A percentile compares a stretch with the other conserved stretches of the same genome.
These are phyloP conservation scores for Sarcodon aspratus DNA, from an alignment of 768 basidiomycete genomes.

Conservation along the genomic window DNA sequence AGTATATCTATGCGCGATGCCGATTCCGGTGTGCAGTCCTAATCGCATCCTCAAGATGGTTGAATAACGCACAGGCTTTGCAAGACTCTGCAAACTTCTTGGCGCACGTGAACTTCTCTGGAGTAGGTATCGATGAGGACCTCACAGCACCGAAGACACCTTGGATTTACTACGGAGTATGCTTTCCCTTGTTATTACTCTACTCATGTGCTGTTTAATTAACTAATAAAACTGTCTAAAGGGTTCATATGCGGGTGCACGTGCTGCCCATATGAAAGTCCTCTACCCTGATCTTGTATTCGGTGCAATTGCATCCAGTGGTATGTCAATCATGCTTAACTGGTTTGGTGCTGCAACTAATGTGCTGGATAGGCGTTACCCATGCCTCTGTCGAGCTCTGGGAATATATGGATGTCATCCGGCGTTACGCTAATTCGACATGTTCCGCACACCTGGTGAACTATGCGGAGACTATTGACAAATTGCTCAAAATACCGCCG, in stretches of 20 bases:
- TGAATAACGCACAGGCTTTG: conserved; percentile 82
- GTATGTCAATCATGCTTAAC: conserved; percentile 22
- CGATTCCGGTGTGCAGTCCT: conserved; percentile 1
- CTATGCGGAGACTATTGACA: conserved; percentile 49
- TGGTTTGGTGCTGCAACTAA: background rate
- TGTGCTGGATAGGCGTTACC: conserved; percentile 50
- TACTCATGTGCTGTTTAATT: background rate
- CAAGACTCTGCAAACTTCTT: conserved; percentile 93
- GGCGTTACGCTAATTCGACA: conserved; percentile 49
- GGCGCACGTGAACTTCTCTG: conserved; percentile 62
- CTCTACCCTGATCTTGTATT: conserved; percentile 84
- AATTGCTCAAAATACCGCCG: conserved; percentile 35
- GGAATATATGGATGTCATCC: conserved; percentile 83
- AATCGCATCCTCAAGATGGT: conserved; percentile 39
- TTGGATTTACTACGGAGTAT: conserved; percentile 91
- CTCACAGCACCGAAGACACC: conserved; percentile 63
- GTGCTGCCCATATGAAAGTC: conserved; percentile 83
- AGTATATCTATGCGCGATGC: conserved; percentile 1
- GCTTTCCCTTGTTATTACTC: too few species aligned
- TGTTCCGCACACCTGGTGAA: conserved; percentile 51
- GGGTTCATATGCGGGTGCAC: conserved; percentile 90
- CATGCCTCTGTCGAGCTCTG: conserved; percentile 75
- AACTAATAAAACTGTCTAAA: conserved; percentile 10
- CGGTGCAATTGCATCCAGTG: conserved; percentile 84
- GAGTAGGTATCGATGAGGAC: conserved; percentile 43